Conservation (phyloP, 73 alveolate species). For the Durusdinium trenchii region DNA sequence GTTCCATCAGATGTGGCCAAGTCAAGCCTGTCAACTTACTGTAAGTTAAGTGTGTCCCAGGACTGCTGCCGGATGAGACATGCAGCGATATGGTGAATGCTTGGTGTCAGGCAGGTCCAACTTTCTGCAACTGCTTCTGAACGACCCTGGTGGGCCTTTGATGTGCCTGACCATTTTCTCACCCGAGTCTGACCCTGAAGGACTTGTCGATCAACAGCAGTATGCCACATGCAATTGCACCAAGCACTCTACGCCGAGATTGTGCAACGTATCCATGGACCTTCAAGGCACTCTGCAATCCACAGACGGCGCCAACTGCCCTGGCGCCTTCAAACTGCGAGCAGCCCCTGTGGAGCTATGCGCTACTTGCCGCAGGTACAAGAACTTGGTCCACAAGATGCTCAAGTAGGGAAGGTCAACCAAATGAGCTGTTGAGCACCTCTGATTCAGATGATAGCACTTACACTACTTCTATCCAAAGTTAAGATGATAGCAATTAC, state of each 20-base stretch:
- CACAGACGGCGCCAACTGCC: background rate
- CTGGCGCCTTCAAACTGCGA: background rate
- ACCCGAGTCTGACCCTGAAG: too few relatives aligned
- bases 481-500: too few relatives aligned
- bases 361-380: conserved; percentile 16
- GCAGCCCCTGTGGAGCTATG: conserved; percentile 32
- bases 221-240: conserved; percentile 9
- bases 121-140: too few relatives aligned
- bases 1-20: background rate
- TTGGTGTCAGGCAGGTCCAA: conserved; percentile 27
- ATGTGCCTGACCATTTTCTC: too few relatives aligned
- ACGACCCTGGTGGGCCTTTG: too few relatives aligned
- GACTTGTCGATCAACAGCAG: too few relatives aligned
- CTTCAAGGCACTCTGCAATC: conserved; percentile 1
- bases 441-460: too few relatives aligned
- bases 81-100: background rate
- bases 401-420: too few relatives aligned
- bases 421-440: too few relatives aligned
- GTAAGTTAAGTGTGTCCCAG: background rate
- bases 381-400: too few relatives aligned
- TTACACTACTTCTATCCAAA: too few relatives aligned
- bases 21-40: background rate
- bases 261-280: conserved; percentile 46
- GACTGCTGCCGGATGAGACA: background rate
- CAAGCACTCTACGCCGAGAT: background rate